A percentile compares a stretch with the other conserved stretches of the same genome.
phyloP scores from a whole-genome alignment of 495 filamentous ascomycete species.

The Annulohypoxylon moriforme region DNA sequence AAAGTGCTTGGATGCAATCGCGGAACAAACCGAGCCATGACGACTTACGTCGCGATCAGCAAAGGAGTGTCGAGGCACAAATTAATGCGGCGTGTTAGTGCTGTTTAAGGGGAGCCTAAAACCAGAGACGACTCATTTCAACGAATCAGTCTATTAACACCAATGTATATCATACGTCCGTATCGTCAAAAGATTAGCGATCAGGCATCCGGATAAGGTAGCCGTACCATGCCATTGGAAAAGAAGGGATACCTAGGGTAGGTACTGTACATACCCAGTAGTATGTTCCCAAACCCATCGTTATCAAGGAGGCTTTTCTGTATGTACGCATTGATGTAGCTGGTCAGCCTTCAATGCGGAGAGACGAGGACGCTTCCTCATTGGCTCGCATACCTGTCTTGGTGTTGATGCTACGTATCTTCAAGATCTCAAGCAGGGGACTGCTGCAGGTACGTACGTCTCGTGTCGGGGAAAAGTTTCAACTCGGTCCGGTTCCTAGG shows the following conservation, averaged over 20 bases:
- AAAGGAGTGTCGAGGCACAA: neutral
- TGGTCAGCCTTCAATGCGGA: conserved; percentile 39
- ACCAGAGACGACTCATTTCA: conserved; percentile 4
- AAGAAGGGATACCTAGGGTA: conserved; percentile 14
- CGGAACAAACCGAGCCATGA: conserved; percentile 13
- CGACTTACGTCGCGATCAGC: neutral
- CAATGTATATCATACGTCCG: conserved; percentile 8
- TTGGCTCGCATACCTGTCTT: conserved; percentile 37
- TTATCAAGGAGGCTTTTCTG: conserved; percentile 7
- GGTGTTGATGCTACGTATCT: conserved; percentile 21
- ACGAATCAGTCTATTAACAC: conserved; percentile 2
- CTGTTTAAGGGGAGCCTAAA: conserved; percentile 3
- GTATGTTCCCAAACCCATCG: conserved; percentile 13
- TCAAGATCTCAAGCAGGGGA: conserved; percentile 38
- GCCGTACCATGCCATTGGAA: conserved; percentile 27
- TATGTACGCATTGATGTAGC: conserved; percentile 27
- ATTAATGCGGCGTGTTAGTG: conserved; percentile 8
- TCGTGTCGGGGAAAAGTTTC: conserved; percentile 45
- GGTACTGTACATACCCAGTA: neutral
- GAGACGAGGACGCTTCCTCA: conserved; percentile 19
- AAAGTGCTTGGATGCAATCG: conserved; percentile 2
- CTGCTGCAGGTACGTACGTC: conserved; percentile 46
- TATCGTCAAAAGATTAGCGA: conserved; percentile 10
- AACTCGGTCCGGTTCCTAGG: conserved; percentile 40
- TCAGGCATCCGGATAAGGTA: conserved; percentile 15